phyloP scores from a whole-genome alignment of 208 protist species.

The Leishmania amazonensis region DNA sequence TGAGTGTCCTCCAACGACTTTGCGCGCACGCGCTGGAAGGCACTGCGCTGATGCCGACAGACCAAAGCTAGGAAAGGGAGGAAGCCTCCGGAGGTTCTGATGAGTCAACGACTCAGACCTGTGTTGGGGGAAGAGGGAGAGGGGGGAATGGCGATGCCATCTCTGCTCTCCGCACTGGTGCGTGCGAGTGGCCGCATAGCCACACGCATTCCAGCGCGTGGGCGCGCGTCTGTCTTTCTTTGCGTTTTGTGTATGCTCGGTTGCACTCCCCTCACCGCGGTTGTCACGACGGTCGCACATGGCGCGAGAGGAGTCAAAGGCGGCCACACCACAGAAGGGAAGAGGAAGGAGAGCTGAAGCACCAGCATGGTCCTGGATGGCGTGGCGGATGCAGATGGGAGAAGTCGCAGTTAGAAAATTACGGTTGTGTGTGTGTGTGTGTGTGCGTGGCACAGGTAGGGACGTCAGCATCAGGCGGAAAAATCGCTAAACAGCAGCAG shows the following conservation, averaged over 20 bases:
- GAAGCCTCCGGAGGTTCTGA: background rate
- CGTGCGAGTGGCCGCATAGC: background rate
- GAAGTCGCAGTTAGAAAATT: no score
- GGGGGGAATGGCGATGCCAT: background rate
- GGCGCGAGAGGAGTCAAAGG: background rate
- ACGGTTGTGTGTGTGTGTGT: no score
- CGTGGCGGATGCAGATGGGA: no score
- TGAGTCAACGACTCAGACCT: background rate
- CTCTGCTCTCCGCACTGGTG: background rate
- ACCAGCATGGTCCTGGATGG: background rate
- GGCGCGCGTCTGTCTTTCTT: background rate
- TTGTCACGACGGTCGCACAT: background rate
- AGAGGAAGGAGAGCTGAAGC: background rate
- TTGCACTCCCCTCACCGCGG: background rate
- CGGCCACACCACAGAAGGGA: background rate
- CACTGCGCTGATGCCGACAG: background rate
- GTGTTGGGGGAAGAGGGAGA: background rate
- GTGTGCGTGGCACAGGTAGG: background rate
- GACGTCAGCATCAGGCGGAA: background rate
- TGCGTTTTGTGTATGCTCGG: background rate
- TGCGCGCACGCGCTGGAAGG: background rate
- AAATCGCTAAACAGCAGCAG: background rate
- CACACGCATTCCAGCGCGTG: background rate
- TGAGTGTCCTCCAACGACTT: background rate
- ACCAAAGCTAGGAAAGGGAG: background rate